phyloP scores from a whole-genome alignment of 306 rosid species.

The Oemleria cerasiformis region DNA sequence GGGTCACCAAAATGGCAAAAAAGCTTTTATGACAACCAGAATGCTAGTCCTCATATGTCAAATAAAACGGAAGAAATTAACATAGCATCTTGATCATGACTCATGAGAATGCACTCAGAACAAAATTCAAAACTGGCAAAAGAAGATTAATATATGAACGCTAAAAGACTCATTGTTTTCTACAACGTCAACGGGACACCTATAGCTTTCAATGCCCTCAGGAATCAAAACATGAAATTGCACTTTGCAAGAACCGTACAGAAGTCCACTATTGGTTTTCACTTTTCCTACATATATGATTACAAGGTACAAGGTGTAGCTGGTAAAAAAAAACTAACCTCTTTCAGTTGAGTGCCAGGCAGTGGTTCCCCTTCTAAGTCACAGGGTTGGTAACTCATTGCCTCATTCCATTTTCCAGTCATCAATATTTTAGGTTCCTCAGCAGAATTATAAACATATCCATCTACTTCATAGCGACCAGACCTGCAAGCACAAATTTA shows the following conservation, averaged over 20 bases:
- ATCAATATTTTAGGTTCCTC: conserved; percentile 90
- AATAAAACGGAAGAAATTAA: background rate
- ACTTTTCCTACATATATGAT: background rate
- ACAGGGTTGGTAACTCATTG: conserved; percentile 78
- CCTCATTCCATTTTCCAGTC: conserved; percentile 93
- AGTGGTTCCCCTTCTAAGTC: conserved; percentile 92
- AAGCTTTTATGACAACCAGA: background rate
- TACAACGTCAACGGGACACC: background rate
- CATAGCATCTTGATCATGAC: background rate
- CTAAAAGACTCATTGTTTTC: background rate
- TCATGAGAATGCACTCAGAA: background rate
- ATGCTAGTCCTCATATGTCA: background rate
- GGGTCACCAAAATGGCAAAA: background rate
- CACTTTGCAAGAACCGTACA: background rate
- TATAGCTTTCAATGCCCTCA: background rate
- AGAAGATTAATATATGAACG: too few relatives aligned
- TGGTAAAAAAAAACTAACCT: conserved; percentile 41
- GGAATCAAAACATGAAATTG: background rate
- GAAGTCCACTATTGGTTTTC: background rate
- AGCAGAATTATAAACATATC: conserved; percentile 74
- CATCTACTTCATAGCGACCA: conserved; percentile 96
- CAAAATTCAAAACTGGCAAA: background rate
- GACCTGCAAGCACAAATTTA: conserved; percentile 43
- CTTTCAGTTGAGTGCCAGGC: conserved; percentile 78
- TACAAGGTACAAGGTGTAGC: background rate